These are phyloP conservation scores for Populus hybrid DNA, from an alignment of 441 rosid species.

Conservation along the genomic window DNA sequence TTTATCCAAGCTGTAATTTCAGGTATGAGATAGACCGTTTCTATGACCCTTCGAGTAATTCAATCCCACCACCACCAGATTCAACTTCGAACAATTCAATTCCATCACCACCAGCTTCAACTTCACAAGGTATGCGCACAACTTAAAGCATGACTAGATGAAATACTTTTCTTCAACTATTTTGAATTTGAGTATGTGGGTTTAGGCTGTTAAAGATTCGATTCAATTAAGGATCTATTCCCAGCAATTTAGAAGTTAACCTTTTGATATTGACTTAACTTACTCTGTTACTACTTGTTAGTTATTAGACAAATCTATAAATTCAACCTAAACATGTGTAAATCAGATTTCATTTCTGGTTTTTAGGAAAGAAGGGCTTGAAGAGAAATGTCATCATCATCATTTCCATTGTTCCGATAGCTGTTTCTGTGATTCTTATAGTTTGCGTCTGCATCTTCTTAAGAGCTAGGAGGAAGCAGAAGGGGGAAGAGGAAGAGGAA, in stretches of 20 bases:
- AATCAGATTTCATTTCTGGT: not conserved
- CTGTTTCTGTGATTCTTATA: not conserved
- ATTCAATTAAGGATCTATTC: no score
- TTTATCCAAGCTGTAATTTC: slow-evolving; percentile 36
- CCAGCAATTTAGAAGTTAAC: no score
- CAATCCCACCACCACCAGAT: not conserved
- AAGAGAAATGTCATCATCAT: not conserved
- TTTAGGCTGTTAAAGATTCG: not conserved
- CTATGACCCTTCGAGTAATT: not conserved
- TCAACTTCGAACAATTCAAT: no score
- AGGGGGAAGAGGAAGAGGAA: not conserved
- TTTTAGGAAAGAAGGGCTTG: not conserved
- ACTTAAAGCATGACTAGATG: not conserved
- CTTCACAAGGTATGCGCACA: not conserved
- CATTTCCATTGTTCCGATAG: slow-evolving; percentile 3
- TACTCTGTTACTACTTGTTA: not conserved
- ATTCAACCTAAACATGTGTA: not conserved
- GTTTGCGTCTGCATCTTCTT: not conserved
- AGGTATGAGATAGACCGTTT: slow-evolving; percentile 35
- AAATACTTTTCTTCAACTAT: not conserved
- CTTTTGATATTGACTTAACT: not conserved
- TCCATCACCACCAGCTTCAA: not conserved
- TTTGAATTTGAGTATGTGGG: not conserved
- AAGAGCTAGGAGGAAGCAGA: not conserved
- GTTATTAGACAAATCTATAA: no score